Base-by-base conservation (phyloP, 441 rosid genomes). In the Pelargonium exstipulatum region DNA sequence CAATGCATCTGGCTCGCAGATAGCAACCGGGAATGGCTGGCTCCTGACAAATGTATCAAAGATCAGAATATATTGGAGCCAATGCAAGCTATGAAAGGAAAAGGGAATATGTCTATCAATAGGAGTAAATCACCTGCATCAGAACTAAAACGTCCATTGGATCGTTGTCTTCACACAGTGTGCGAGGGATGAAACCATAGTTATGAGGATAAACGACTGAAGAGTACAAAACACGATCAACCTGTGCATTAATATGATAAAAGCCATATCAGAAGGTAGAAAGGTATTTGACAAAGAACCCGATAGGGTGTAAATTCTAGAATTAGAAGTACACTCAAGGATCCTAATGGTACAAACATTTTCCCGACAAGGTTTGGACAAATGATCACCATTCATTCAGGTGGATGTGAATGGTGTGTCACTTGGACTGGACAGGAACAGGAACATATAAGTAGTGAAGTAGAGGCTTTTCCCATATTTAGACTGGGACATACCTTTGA, bases 201-300 rank as follows among this genome's bases (percentile, higher is more conserved):
- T 92, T 95, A 84, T 95, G 99, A 0, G 99, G 99, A 85, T 95
- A 95, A 79, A 95, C 99, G 72, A 92, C 96, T 12, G 99, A 95
- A 66, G 99, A 95, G 85, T 92, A 95, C 32, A 95, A 95, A 51
- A 95, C 74, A 62, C 98, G 98, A 68, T 95, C 98, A 69, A 95
- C 99, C 99, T 94, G 69, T 58, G 9, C 24, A 53, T 53, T 16
- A 5, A 53, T 74, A 49, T 69, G 40, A 64, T 45, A 12, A 51
- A 12, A 49, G 37, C 55, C 48, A 67, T 40, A 75, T 14, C 46
- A 20, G 29, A 63, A 24, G 17, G 7, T 68, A 37, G 66, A 4
- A 13, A 32, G 65, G 65, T 49, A 40, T 40, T 40, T 0, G 43
- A 40, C 0, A 40, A 40, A 40, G 48, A 37, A 13, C 10, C 43